These are phyloP conservation scores for Pythium volutum DNA, from an alignment of 352 stramenopile species.

Conservation along the genomic window DNA sequence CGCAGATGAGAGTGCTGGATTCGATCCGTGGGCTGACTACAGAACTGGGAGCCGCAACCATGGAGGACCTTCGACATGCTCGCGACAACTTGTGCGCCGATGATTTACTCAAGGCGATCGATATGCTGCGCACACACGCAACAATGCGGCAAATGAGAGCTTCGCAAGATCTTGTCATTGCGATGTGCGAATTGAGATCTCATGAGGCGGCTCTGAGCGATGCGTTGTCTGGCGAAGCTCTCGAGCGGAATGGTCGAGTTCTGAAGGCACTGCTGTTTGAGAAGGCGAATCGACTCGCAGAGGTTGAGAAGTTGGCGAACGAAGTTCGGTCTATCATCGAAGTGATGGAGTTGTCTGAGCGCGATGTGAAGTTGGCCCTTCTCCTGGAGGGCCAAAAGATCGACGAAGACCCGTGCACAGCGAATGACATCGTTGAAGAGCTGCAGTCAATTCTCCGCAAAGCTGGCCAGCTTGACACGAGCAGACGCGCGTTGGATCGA, in stretches of 20 bases:
- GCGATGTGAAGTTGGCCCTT: conserved; percentile 34
- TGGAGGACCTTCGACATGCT: conserved; percentile 46
- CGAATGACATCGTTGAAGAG: conserved; percentile 18
- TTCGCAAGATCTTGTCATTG: neutral
- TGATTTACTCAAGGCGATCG: conserved; percentile 10
- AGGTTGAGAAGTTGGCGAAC: conserved; percentile 46
- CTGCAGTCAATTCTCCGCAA: conserved; percentile 41
- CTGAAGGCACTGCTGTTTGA: conserved; percentile 53
- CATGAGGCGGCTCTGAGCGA: conserved; percentile 11
- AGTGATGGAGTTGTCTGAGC: conserved; percentile 41
- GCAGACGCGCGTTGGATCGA: conserved; percentile 28
- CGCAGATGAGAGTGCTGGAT: conserved; percentile 32
- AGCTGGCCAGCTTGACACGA: conserved; percentile 45
- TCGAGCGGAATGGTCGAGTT: conserved; percentile 40
- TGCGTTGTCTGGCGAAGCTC: conserved; percentile 24
- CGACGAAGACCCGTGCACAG: neutral
- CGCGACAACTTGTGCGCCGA: conserved; percentile 28
- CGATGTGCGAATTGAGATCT: neutral
- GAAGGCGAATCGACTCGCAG: conserved; percentile 51
- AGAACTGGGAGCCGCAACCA: conserved; percentile 34
- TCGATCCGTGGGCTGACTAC: conserved; percentile 36
- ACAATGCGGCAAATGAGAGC: conserved; percentile 23
- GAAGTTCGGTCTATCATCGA: conserved; percentile 41
- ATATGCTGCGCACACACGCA: conserved; percentile 18
- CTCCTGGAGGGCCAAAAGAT: neutral